Base-by-base conservation (phyloP, 176 grass and related monocot species). In the Neostapfia colusana region DNA sequence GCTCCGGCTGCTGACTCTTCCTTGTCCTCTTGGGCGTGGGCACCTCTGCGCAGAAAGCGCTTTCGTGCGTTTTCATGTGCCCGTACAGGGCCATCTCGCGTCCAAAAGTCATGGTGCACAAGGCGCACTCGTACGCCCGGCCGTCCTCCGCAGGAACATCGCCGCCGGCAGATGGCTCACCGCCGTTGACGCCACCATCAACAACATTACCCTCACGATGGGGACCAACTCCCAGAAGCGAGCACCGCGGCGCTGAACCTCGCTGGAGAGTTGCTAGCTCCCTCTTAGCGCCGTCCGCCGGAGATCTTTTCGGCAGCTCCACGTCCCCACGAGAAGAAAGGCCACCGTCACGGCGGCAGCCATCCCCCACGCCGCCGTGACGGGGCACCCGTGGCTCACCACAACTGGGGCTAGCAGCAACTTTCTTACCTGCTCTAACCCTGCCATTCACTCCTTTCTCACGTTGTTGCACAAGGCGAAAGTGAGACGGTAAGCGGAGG, bases 391-490 rank as follows among this genome's bases (percentile, higher is more conserved):
- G 31, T 39, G 50, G 35, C n/a, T 18, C 16, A 3, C 36, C 14
- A 13, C 1, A 14, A 10, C 23, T 41, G 1, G 0, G 0, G 4
- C 6, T 4, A 40, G 54, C 24, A 1, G 1, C 5, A 7, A 6
- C 15, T 31, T 68, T 2, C 17, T 57, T 3, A 0, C 23, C 0
- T 13, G 0, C 9, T 57, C 23, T 25, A 13, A 41, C 2, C 1
- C 1, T 0, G 2, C 6, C 1, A 0, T 15, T 37, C 0, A 3
- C 17, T 10, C 24, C 24, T 43, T 56, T 1, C 1, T n/a, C 6
- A 1, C 4, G 5, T 5, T 2, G 2, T 6, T 34, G 25, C 0
- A 0, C 0, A 4, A 25, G 13, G 0, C 2, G 0, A 2, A 39
- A 11, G 2, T 0, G 0, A 12, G 3, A 4, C 8, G 39, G 18